Evolutionary conservation across 1,139 yeast genomes (phyloP), one percentile per base, ranked within the genome.

Genomic region (Pichia terricola): DNA sequence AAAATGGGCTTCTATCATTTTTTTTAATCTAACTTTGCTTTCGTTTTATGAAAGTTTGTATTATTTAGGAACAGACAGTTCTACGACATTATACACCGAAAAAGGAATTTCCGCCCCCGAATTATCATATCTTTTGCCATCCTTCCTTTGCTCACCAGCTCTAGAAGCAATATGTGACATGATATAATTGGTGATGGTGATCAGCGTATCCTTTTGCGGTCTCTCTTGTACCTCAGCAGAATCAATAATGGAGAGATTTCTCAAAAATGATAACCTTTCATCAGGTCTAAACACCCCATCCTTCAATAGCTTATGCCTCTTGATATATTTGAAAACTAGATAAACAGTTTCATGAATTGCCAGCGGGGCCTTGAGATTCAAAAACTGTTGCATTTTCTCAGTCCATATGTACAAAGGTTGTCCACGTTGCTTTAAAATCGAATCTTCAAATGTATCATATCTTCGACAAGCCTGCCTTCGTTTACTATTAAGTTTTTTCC

Each of bases 321-420:
- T 30, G 7, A 41, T 34, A 9, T 44, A 41, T 10, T 40, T 28
- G 16, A 11, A 28, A 1, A 36, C 28, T 5, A 44, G 27, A 25
- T 32, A 32, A 3, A 41, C 9, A 10, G 38, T 42, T 36, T 44
- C 46, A 28, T n/a, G n/a, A 5, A 33, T 26, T 3, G 46, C 10
- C 9, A 44, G n/a, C 3, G 46, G 46, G 1, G 35, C 7, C 3
- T 11, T 7, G 11, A 44, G 38, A 4, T 38, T 40, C 4, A 37
- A 5, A 7, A 41, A 36, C n/a, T 33, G 9, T n/a, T 36, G 38
- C 2, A 44, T 37, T 5, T 35, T 28, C 3, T 31, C 30, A 16
- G 40, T 30, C 46, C 46, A 44, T 4, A 27, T 33, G n/a, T 16
- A 37, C 34, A 40, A 5, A 6, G 16, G 6, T 34, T 22, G 28